These are phyloP conservation scores for Penicillium sp. DNA, from an alignment of 2,329 filamentous ascomycete species.

Conservation along the genomic window DNA sequence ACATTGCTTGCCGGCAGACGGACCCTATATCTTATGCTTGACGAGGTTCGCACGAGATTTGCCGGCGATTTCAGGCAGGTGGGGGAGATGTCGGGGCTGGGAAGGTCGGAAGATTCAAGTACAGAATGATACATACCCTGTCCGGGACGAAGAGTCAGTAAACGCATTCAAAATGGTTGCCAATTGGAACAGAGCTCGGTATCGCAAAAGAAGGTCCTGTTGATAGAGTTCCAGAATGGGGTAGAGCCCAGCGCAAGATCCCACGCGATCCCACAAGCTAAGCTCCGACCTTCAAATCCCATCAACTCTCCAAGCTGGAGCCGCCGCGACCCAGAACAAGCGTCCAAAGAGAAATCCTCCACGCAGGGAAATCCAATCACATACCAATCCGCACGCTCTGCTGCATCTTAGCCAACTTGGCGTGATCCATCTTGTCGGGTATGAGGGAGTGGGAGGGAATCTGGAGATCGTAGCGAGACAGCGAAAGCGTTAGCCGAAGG, in stretches of 20 bases:
- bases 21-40: background rate
- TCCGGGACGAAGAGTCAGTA: constrained; percentile 19
- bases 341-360: background rate
- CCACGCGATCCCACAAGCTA: background rate
- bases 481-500: constrained; percentile 22
- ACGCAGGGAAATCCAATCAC: constrained; percentile 40
- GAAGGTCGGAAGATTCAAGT: constrained; percentile 6
- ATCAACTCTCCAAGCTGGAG: background rate
- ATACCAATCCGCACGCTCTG: constrained; percentile 70
- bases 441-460: constrained; percentile 22
- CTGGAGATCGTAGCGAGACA: constrained; percentile 5
- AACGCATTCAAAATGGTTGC: constrained; percentile 1
- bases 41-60: constrained; percentile 1
- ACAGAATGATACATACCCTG: constrained; percentile 32
- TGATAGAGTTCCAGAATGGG: background rate
- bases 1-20: background rate
- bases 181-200: background rate
- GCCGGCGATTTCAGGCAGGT: background rate
- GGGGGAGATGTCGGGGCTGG: background rate
- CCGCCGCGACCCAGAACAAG: background rate
- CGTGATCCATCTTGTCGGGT: constrained; percentile 62
- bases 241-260: background rate
- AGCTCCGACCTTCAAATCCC: constrained; percentile 3
- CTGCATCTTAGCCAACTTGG: constrained; percentile 68
- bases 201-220: background rate